Evolutionary conservation across 1,284 basidiomycete species (phyloP), one percentile per base, ranked within the genome.

Genomic region (Malassezia restricta): DNA sequence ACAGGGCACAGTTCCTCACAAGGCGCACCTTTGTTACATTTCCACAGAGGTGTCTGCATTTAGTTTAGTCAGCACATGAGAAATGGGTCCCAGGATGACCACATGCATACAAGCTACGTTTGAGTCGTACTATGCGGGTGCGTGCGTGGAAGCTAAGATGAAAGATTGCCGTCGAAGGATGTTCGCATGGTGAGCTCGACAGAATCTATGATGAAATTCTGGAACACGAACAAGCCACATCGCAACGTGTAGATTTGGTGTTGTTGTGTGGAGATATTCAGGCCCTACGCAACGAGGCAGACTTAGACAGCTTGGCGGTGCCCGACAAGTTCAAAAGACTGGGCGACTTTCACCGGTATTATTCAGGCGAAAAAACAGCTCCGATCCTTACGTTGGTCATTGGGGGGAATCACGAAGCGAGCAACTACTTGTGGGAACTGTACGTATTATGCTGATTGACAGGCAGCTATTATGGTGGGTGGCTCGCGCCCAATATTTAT

Each of bases 391-490:
- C 94, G 0, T 78, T 99, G 30, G 83, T 96, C 47, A 94, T 98
- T 65, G 94, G 94, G 17, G 94, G 94, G 5, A 98, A 99, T 71
- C 92, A 99, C 72, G 92, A 98, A 75, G 89, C 89, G 4, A 91
- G 87, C 49, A 94, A 90, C 68, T 95, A 96, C 73, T 80, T 98
- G 77, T 91, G 87, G 85, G 94, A 99, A 73, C 76, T 95, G 84
- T 90, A 66, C 75, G 86, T 69, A 20, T 11, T 7, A 11, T 20
- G 29, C n/a, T 3, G 46, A 20, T 31, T 40, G 32, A 31, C 28
- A 14, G 27, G 5, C 41, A 65, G 64, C 3, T 64, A 54, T 40
- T 63, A 69, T 47, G 71, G 69, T 27, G 71, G 66, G 29, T 75
- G 74, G 92, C 75, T 96, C 12, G 94, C 94, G 0, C 87, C 87